Base-by-base conservation (phyloP, 2,329 filamentous ascomycete genomes). In the Neonectria neomacrospora region DNA sequence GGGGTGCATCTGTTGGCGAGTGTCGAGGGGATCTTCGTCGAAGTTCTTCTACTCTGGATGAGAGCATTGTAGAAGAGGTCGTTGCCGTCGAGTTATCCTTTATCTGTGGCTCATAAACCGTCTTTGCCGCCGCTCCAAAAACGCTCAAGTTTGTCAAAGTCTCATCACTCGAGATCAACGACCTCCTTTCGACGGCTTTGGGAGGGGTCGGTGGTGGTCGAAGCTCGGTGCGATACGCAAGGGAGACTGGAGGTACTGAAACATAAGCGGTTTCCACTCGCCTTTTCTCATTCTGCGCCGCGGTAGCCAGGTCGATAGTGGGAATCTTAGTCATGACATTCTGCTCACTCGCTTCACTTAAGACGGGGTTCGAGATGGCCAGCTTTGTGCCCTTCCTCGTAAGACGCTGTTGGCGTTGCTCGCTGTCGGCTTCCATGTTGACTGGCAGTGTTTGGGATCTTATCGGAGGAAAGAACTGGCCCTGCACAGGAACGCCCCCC, bases 21-120 rank as follows among this genome's bases (percentile, higher is more conserved):
- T 81, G 77, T 50, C 81, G 76, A 16, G 86, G 85, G 2, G 86
- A 88, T 48, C 86, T 79, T 67, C 83, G 80, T 11, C 85, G 80
- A 28, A 87, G 68, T 45, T 81, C 82, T 7, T 86, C 84, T 4
- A 77, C 72, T 2, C 80, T 81, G 0, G 85, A 85, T 4, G 86
- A 88, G 7, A 84, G 73, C 69, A 86, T 81, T 8, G 81, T 78
- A 2, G 81, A 83, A 11, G 82, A 83, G 4, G 81, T 82, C 12
- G 75, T 77, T 1, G 79, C 82, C 53, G 76, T 76, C 2, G 73
- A 71, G 62, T 71, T 74, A 32, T 70, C 66, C 16, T 59, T 51
- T 7, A 57, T 50, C 23, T 54, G 18, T 62, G 54, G 11, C 58
- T 47, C 11, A 53, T 32, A 18, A 28, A 20, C n/a, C 2, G 3